A percentile compares a stretch with the other conserved stretches of the same genome.
Evolutionary conservation across 2,329 filamentous ascomycete genomes (phyloP).

Genomic region (Ceratocystis smalleyi): DNA sequence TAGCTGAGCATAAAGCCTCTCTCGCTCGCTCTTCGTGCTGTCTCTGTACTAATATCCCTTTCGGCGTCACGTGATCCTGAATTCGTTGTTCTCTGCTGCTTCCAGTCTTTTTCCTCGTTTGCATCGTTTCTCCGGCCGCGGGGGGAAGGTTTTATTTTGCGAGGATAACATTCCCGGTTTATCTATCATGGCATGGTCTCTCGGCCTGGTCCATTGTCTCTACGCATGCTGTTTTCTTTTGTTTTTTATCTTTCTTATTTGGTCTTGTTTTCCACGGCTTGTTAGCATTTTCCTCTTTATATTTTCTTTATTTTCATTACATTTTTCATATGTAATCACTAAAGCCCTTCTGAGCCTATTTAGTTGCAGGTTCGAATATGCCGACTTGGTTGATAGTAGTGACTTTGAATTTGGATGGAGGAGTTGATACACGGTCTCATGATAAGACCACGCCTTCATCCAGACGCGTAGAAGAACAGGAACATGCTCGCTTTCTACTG

Average conservation of each 20-base stretch:
- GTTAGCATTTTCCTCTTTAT: background rate
- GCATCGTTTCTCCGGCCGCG: too few species aligned
- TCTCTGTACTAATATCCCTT: constrained; percentile 6
- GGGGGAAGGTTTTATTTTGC: too few species aligned
- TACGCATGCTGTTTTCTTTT: background rate
- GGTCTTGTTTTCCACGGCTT: background rate
- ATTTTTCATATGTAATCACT: background rate
- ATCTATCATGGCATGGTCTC: background rate
- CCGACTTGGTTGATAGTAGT: too few species aligned
- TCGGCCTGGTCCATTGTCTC: background rate
- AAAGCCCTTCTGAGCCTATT: too few species aligned
- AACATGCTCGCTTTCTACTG: too few species aligned
- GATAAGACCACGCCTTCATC: too few species aligned
- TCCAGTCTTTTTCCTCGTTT: background rate
- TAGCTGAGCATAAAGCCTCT: background rate
- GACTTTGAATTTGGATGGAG: too few species aligned
- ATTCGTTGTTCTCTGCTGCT: background rate
- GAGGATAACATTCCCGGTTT: too few species aligned
- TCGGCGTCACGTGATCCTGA: background rate
- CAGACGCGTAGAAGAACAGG: too few species aligned
- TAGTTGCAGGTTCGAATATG: too few species aligned
- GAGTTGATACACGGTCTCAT: too few species aligned
- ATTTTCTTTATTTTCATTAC: background rate
- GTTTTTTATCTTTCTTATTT: background rate
- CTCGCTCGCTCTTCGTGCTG: background rate